These are phyloP conservation scores for Aspergillus caelatus DNA, from an alignment of 2,329 filamentous ascomycete genomes.

Conservation along the genomic window DNA sequence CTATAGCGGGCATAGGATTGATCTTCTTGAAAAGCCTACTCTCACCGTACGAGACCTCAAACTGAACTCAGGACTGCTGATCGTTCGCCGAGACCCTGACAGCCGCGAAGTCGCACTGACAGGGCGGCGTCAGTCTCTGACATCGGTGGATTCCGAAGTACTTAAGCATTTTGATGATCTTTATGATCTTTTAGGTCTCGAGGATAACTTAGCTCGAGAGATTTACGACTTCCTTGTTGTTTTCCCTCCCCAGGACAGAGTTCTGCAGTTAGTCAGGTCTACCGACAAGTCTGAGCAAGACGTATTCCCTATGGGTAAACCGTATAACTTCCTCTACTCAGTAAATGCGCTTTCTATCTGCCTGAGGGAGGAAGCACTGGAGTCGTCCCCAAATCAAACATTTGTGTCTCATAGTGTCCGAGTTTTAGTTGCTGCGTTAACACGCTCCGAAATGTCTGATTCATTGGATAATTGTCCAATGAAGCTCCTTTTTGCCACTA, in stretches of 20 bases:
- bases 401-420: slow-evolving; percentile 51
- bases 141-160: slow-evolving; percentile 74
- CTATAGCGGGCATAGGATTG: slow-evolving; percentile 67
- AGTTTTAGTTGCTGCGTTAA: slow-evolving; percentile 64
- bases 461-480: slow-evolving; percentile 48
- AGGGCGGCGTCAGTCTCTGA: slow-evolving; percentile 53
- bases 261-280: slow-evolving; percentile 62
- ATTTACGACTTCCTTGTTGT: slow-evolving; percentile 71
- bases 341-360: slow-evolving; percentile 68
- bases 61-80: slow-evolving; percentile 65
- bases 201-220: slow-evolving; percentile 70
- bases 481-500: slow-evolving; percentile 54
- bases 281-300: slow-evolving; percentile 57
- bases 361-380: slow-evolving; percentile 50
- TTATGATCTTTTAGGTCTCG: slow-evolving; percentile 76
- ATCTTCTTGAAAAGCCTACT: slow-evolving; percentile 61
- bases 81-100: slow-evolving; percentile 63
- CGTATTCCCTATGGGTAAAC: slow-evolving; percentile 69
- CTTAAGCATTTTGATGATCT: slow-evolving; percentile 80
- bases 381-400: slow-evolving; percentile 36
- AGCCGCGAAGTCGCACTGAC: slow-evolving; percentile 38
- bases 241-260: slow-evolving; percentile 68
- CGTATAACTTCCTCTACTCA: slow-evolving; percentile 75
- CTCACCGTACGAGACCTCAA: slow-evolving; percentile 70
- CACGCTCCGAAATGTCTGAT: slow-evolving; percentile 57